Conservation (phyloP, 2,329 filamentous ascomycete species). For the Eutypa lata region DNA sequence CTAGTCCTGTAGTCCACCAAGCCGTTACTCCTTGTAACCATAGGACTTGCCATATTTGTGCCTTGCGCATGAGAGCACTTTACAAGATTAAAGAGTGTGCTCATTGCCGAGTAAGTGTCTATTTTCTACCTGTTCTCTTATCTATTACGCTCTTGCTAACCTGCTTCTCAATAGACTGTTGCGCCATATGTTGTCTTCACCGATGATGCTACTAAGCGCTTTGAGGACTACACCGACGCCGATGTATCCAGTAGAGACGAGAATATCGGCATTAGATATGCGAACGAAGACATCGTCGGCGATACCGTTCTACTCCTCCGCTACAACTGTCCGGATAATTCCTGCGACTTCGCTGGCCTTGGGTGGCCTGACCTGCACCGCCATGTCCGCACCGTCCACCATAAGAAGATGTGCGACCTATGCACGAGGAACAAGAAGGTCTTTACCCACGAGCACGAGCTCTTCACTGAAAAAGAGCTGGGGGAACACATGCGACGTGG, state of each 20-base stretch:
- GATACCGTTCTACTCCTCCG: conserved; percentile 84
- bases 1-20: conserved; percentile 82
- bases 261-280: conserved; percentile 88
- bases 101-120: conserved; percentile 75
- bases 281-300: conserved; percentile 82
- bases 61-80: conserved; percentile 82
- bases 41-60: conserved; percentile 93
- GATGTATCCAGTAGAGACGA: conserved; percentile 79
- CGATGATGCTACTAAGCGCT: conserved; percentile 76
- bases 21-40: conserved; percentile 94
- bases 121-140: neutral
- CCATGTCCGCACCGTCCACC: conserved; percentile 78
- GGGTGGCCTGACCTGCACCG: conserved; percentile 76
- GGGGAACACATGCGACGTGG: conserved; percentile 86
- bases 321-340: conserved; percentile 88
- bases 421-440: conserved; percentile 88
- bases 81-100: conserved; percentile 97
- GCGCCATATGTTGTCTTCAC: conserved; percentile 87
- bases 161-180: conserved; percentile 43
- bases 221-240: conserved; percentile 71
- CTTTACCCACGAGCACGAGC: conserved; percentile 94
- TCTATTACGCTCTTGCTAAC: conserved; percentile 2
- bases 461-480: conserved; percentile 79
- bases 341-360: conserved; percentile 69
- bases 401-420: conserved; percentile 59